Evolutionary conservation across 2,329 filamentous ascomycete species (phyloP), one percentile per base, ranked within the genome.

Genomic region (Pseudogymnoascus sp.): DNA sequence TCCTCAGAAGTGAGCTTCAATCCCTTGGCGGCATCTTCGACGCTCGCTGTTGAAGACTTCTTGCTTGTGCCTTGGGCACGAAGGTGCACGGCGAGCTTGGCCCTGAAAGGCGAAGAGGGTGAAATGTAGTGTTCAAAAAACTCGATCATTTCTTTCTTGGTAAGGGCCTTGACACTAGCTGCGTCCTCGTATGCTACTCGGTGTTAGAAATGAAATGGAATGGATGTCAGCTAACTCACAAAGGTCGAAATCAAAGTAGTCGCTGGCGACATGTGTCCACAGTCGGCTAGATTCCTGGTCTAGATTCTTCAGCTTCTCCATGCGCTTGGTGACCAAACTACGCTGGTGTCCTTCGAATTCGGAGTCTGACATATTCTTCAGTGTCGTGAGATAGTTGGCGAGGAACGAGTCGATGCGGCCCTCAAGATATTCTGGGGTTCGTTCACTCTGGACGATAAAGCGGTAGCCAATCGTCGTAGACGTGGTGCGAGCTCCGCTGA

Each of bases 301-400:
- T 54, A 99, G 78, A 67, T 97, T 97, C 80, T 96, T 96, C 68
- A 96, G 74, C 74, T 95, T 96, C 76, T 97, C 92, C 21, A 96
- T 78, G 13, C 90, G 81, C 76, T 92, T 92, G 71, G 89, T 90
- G 70, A 97, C 86, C 41, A 97, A 79, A 69, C 92, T 95, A 68
- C 89, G 84, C 78, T 96, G 96, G 77, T 97, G 90, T 57, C 85
- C 86, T 71, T 97, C 91, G 68, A 99, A 97, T 8, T 93, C 90
- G 1, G 84, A 78, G 1, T 93, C 86, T 2, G 82, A 82, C 92
- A 97, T 96, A 2, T 86, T 80, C 50, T 84, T 79, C 24, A 97
- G 74, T 2, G 78, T 85, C 44, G 82, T 77, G 17, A 81, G 83
- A 65, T 91, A 92, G 11, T 79, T 78, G 24, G 78, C 78, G 40